Base-by-base conservation (phyloP, 2,329 filamentous ascomycete species). In the Escovopsis sp. region DNA sequence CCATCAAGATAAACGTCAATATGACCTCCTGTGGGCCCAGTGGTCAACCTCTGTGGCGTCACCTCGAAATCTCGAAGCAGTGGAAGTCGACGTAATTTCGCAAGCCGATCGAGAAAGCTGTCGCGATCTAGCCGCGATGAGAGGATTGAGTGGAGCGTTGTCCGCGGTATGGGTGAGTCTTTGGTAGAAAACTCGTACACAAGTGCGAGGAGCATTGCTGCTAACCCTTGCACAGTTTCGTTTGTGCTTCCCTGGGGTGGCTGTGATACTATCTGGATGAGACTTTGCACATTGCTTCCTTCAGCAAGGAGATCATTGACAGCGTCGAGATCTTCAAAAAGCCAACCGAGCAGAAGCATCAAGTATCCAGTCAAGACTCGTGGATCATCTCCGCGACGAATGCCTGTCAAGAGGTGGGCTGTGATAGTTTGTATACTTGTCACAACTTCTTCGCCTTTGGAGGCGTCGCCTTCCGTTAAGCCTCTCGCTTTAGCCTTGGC, bases 161-260 rank as follows among this genome's bases (percentile, higher is more conserved):
- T 71, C 47, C 91, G 75, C 6, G 89, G 76, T 41, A 98, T 81
- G 0, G 91, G 86, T 0, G 89, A 96, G 61, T 98, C 91, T 57
- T 94, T 94, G 0, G 89, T 95, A 9, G 89, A 96, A 55, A 96
- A 98, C 55, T 98, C 91, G 58, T 96, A 98, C 4, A 91, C 73
- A 18, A 93, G 80, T 9, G 89, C 91, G 1, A 96, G 70, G 0
- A 98, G 66, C 57, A 87, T 78, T 12, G 87, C 82, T 57, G 83
- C 86, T 11, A 98, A 70, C 2, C 91, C 91, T 49, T 85, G 82
- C 12, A 89, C 70, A 30, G 94, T 66, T 18, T 75, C 67, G 45
- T 78, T 79, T 7, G 28, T 9, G 11, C 76, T 76, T 26, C 71
- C 62, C 50, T 71, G 64, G 19, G 50, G 47, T 46, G 80, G 75